Base-by-base conservation (phyloP, 768 basidiomycete genomes). In the Rossbeevera mucosa region DNA sequence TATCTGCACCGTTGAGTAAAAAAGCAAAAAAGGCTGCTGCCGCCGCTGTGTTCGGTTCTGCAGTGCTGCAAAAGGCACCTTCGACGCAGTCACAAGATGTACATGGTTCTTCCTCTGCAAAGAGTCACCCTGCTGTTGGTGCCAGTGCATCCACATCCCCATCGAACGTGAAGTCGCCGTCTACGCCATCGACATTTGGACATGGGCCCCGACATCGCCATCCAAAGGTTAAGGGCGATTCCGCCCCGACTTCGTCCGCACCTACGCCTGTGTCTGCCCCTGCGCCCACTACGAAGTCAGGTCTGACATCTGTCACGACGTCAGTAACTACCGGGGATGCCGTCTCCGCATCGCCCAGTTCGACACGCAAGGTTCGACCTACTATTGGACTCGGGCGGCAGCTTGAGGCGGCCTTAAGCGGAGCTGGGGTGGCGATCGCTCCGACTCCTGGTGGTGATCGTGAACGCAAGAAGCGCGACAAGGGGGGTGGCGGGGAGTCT, bases 341-440 rank as follows among this genome's bases (percentile, higher is more conserved):
- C 1, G 47, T 53, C 24, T n/a, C 55, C 0, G 30, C 58, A 26
- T 31, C 67, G 3, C 31, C 66, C 14, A 53, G 51, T 55, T 0
- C 52, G 71, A 2, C 76, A 1, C 76, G 80, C 21, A 75, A 81
- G 28, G 57, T 66, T 5, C 79, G 86, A 6, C 84, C 85, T 1
- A 73, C 85, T 9, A 68, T 88, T 28, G 85, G 85, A 0, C 63
- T 85, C 7, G 83, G 76, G 0, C 75, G 86, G 12, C 84, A 88
- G 13, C 84, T 90, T 48, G 86, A 88, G 58, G 86, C 81, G 7
- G 88, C 88, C 7, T 67, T 90, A 25, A 87, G 68, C 51, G 81
- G 84, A 0, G 80, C 81, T 0, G 83, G 82, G 5, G 80, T 81
- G 4, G 58, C 42, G 1, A 66, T 74, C n/a, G 61, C 55, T 3